Conservation (phyloP, 257 asterid species). For the Thymus mandschuricus region DNA sequence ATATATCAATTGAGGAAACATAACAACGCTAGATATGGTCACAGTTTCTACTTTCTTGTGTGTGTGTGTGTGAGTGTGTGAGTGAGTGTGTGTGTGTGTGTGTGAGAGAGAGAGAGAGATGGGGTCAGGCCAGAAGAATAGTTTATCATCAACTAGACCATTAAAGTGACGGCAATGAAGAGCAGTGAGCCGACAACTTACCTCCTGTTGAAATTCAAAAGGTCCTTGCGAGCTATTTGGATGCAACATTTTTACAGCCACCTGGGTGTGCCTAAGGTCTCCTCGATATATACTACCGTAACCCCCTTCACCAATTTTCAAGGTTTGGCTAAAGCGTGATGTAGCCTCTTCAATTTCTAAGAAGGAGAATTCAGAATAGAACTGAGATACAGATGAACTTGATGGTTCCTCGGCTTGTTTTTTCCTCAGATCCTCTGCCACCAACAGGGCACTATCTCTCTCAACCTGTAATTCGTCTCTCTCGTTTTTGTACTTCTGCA, state of each 20-base stretch:
- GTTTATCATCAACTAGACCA: not conserved
- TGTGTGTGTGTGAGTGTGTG: not conserved
- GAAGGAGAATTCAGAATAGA: slow-evolving; percentile 69
- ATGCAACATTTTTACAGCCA: slow-evolving; percentile 78
- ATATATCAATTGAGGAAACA: not conserved
- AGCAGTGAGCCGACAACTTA: slow-evolving; percentile 29
- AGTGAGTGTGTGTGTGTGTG: not conserved
- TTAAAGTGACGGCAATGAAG: not conserved
- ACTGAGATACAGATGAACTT: slow-evolving; percentile 52
- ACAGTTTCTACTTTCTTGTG: no score
- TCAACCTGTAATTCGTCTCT: slow-evolving; percentile 70
- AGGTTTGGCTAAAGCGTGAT: slow-evolving; percentile 50
- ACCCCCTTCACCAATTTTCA: slow-evolving; percentile 89
- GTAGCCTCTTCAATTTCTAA: slow-evolving; percentile 85
- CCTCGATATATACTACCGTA: slow-evolving; percentile 82
- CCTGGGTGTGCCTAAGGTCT: slow-evolving; percentile 73
- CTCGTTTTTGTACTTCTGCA: slow-evolving; percentile 81
- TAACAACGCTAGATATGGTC: no score
- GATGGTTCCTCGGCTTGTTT: slow-evolving; percentile 59
- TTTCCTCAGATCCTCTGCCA: slow-evolving; percentile 63
- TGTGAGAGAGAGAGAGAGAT: not conserved
- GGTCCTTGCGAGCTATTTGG: slow-evolving; percentile 81
- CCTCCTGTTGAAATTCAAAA: slow-evolving; percentile 87
- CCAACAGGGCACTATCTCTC: slow-evolving; percentile 67
- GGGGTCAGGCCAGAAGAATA: no score